Base-by-base conservation (phyloP, 1,139 yeast species). In the Blastobotrys serpentis region DNA sequence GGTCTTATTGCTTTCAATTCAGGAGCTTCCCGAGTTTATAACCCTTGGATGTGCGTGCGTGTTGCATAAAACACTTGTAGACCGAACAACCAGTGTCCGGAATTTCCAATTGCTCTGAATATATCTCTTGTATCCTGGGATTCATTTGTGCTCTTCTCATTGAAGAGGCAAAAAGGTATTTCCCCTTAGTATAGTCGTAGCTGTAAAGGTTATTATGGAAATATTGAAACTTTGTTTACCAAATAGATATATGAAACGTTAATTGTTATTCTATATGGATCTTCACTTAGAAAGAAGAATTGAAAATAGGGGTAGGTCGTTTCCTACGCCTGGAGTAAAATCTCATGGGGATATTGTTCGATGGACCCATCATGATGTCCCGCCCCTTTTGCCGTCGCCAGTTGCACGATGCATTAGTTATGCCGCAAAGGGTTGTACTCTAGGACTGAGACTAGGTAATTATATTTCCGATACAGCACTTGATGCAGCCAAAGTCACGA, bases 391-490 rank as follows among this genome's bases (percentile, higher is more conserved):
- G 33, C 67, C 68, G 4, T 50, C 47, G n/a, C 51, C 52, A n/a
- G 34, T 61, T n/a, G 67, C 68, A 7, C 50, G 52, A 10, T 46
- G 56, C 10, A 62, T 64, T 11, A 58, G 67, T 4, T 53, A 58
- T 30, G 48, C 53, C n/a, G 54, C 66, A n/a, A 56, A 59, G 44
- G 58, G 62, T n/a, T 50, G 64, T 8, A 62, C 65, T 8, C 49
- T 64, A 23, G 52, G 61, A 7, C 51, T 65, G n/a, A 53, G 67
- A 4, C 52, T 61, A 4, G 61, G 62, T 22, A 61, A 64, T 7
- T 61, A 58, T 41, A 48, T 59, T 10, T 55, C 58, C 4, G 66
- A 64, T 16, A 52, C 63, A 5, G 47, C 57, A 1, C 56, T 65
- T 4, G 65, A 63, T 43, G 56, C 64, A 1, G 58, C 66, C 5